These are phyloP conservation scores for Elsinoe batatas DNA, from an alignment of 2,329 filamentous ascomycete genomes.

Conservation along the genomic window DNA sequence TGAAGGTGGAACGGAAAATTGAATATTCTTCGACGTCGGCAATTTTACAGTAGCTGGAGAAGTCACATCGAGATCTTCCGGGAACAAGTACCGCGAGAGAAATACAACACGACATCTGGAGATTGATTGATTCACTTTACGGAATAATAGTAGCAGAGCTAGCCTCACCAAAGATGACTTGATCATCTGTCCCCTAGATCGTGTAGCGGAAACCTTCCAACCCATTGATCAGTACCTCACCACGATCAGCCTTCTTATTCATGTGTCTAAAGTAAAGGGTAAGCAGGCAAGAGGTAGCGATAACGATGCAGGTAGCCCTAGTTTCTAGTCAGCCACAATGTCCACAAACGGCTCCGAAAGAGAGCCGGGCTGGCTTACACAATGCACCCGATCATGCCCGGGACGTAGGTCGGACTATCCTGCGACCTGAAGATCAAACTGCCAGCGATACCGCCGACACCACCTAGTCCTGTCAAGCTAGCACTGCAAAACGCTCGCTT, in stretches of 20 bases:
- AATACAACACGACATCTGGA: no score
- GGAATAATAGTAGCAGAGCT: no score
- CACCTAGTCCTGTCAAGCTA: slow-evolving; percentile 61
- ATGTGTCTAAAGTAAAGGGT: slow-evolving; percentile 12
- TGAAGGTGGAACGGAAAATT: no score
- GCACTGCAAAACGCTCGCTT: slow-evolving; percentile 58
- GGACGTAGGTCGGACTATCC: slow-evolving; percentile 21
- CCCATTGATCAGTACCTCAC: slow-evolving; percentile 28
- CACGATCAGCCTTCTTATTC: slow-evolving; percentile 27
- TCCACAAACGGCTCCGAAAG: background rate
- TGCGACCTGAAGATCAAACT: slow-evolving; percentile 55
- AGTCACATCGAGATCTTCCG: no score
- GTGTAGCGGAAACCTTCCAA: slow-evolving; percentile 29
- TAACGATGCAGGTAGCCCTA: background rate
- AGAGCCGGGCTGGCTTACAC: background rate
- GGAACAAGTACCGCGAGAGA: no score
- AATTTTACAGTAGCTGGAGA: no score
- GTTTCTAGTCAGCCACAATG: background rate
- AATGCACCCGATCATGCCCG: slow-evolving; percentile 28
- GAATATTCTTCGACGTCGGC: no score
- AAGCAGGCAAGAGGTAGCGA: background rate
- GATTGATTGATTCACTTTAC: no score
- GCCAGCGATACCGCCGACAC: slow-evolving; percentile 65
- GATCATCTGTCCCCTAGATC: background rate
- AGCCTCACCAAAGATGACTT: no score